Percentiles rank a stretch among this genome's conserved stretches.
phyloP scores from a whole-genome alignment of 306 rosid species.

The Lathyrus oleraceus region DNA sequence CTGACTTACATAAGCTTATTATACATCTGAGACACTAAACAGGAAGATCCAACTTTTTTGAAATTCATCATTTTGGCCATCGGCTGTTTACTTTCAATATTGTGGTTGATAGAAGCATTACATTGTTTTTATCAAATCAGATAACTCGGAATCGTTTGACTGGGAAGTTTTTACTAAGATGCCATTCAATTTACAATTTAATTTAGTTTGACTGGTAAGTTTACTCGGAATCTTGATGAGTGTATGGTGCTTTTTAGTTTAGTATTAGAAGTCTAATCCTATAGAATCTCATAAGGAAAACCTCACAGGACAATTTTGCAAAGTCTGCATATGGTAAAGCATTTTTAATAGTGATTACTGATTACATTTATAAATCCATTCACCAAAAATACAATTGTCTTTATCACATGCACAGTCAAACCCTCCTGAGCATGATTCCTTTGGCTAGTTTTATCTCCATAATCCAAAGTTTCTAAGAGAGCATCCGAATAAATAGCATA shows the following conservation, averaged over 20 bases:
- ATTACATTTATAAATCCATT: slow-evolving; percentile 20
- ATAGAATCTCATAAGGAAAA: slow-evolving; percentile 4
- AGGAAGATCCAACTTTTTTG: slow-evolving; percentile 23
- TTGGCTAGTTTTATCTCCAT: not conserved
- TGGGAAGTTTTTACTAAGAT: slow-evolving; percentile 13
- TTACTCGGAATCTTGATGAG: slow-evolving; percentile 14
- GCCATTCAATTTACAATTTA: slow-evolving; percentile 1
- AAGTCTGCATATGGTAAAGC: slow-evolving; percentile 15
- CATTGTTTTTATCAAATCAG: slow-evolving; percentile 7
- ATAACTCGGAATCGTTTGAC: slow-evolving; percentile 6
- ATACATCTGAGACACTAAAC: slow-evolving; percentile 26
- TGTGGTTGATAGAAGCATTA: not conserved
- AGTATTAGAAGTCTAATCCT: slow-evolving; percentile 16
- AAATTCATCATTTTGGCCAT: slow-evolving; percentile 11
- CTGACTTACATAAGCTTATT: slow-evolving; percentile 30
- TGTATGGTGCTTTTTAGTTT: not conserved
- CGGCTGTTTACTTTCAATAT: slow-evolving; percentile 19
- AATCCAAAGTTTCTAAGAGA: not conserved
- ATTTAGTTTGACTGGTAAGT: slow-evolving; percentile 24
- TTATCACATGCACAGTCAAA: not conserved
- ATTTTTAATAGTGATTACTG: not conserved
- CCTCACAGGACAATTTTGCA: not conserved
- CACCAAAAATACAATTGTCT: not conserved
- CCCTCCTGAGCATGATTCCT: not conserved
- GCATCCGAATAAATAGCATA: not conserved